These are phyloP conservation scores for Trametes sp. DNA, from an alignment of 1,284 basidiomycete genomes.

Conservation along the genomic window DNA sequence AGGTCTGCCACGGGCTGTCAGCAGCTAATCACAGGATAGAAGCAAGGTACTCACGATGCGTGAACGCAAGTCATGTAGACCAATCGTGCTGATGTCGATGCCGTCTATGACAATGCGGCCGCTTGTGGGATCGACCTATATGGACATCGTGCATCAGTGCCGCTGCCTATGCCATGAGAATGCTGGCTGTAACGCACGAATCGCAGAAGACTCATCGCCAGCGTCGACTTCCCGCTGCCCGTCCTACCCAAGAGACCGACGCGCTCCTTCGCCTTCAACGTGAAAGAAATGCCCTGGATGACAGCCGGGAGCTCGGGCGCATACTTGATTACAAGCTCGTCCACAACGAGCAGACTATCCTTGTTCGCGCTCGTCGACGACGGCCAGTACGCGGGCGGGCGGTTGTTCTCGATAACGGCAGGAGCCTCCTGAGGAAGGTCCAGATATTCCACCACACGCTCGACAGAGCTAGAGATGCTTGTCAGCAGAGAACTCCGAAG, in stretches of 20 bases:
- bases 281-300: slow-evolving; percentile 78
- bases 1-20: slow-evolving; percentile 56
- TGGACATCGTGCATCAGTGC: no score
- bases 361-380: slow-evolving; percentile 63
- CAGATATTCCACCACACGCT: slow-evolving; percentile 90
- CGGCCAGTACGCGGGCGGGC: slow-evolving; percentile 88
- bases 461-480: slow-evolving; percentile 68
- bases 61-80: slow-evolving; percentile 84
- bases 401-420: slow-evolving; percentile 67
- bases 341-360: slow-evolving; percentile 50
- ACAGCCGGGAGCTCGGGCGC: slow-evolving; percentile 86
- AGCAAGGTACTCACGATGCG: slow-evolving; percentile 58
- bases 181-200: slow-evolving; percentile 58
- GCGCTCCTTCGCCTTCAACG: slow-evolving; percentile 67
- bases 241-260: slow-evolving; percentile 81
- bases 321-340: slow-evolving; percentile 84
- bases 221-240: slow-evolving; percentile 82
- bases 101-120: slow-evolving; percentile 89
- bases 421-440: slow-evolving; percentile 89
- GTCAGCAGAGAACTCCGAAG: neutral
- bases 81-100: slow-evolving; percentile 89
- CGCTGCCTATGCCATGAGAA: slow-evolving; percentile 13
- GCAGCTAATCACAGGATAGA: neutral
- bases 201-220: slow-evolving; percentile 87
- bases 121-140: slow-evolving; percentile 75